Conservation (phyloP, 805 yeast genomes). For the Suhomyces tanzawaensis region DNA sequence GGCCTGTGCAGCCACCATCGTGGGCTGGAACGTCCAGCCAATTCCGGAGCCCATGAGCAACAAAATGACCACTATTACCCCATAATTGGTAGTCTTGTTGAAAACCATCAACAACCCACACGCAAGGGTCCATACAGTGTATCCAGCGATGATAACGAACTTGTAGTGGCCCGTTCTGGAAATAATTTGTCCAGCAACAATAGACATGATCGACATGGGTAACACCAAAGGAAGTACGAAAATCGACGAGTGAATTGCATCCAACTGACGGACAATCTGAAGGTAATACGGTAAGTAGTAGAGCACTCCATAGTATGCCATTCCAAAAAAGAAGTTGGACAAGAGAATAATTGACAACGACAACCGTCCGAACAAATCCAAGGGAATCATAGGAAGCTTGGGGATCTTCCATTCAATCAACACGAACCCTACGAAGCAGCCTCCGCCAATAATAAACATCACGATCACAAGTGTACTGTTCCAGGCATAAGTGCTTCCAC, state of each 20-base stretch:
- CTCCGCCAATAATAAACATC: conserved; percentile 18
- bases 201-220: conserved; percentile 17
- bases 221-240: conserved; percentile 26
- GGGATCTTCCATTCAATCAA: conserved; percentile 29
- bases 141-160: conserved; percentile 19
- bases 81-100: conserved; percentile 17
- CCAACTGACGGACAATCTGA: conserved; percentile 21
- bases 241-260: conserved; percentile 19
- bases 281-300: conserved; percentile 25
- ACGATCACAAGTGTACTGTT: conserved; percentile 12
- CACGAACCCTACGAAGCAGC: conserved; percentile 19
- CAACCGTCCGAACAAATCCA: conserved; percentile 19
- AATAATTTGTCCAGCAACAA: conserved; percentile 19
- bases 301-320: conserved; percentile 23
- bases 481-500: conserved; percentile 16
- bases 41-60: conserved; percentile 20
- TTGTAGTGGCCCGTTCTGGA: conserved; percentile 19
- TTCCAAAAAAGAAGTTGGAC: conserved; percentile 28
- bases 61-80: conserved; percentile 23
- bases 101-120: conserved; percentile 23
- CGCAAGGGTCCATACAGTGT: conserved; percentile 23
- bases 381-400: conserved; percentile 33
- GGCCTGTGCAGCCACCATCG: conserved; percentile 28
- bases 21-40: conserved; percentile 26
- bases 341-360: conserved; percentile 20